phyloP scores from a whole-genome alignment of 768 basidiomycete genomes.

The Panaeolus papilionaceus region DNA sequence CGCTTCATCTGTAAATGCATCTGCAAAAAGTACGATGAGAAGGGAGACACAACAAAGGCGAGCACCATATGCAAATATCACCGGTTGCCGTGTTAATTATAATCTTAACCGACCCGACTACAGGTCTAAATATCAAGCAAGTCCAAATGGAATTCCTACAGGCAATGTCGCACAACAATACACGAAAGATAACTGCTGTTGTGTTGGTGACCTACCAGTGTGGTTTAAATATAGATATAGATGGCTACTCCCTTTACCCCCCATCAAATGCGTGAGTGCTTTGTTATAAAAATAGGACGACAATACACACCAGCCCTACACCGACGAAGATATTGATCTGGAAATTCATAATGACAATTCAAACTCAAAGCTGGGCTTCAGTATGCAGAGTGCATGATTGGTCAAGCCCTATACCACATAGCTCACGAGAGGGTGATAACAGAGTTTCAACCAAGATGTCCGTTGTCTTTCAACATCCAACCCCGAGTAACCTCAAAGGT shows the following conservation, averaged over 20 bases:
- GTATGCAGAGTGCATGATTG: too few relatives aligned
- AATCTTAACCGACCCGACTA: not conserved
- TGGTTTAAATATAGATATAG: not conserved
- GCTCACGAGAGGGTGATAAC: too few relatives aligned
- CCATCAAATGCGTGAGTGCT: not conserved
- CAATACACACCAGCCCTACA: not conserved
- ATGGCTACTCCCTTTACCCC: not conserved
- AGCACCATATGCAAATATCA: not conserved
- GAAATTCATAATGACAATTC: too few relatives aligned
- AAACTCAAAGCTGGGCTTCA: too few relatives aligned
- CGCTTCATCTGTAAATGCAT: not conserved
- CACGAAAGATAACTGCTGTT: not conserved
- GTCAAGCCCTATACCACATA: too few relatives aligned
- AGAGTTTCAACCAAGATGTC: too few relatives aligned
- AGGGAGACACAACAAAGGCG: not conserved
- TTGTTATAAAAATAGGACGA: not conserved
- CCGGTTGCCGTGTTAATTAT: not conserved
- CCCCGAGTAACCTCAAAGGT: too few relatives aligned
- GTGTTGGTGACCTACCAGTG: conserved; percentile 5
- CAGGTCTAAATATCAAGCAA: not conserved
- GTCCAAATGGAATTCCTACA: not conserved
- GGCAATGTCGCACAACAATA: not conserved
- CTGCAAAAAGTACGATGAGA: conserved; percentile 4
- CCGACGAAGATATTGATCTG: too few relatives aligned
- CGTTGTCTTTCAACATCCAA: too few relatives aligned